Evolutionary conservation across 805 yeast species (phyloP), one percentile per base, ranked within the genome.

Genomic region (Kluyveromyces wickerhamii): DNA sequence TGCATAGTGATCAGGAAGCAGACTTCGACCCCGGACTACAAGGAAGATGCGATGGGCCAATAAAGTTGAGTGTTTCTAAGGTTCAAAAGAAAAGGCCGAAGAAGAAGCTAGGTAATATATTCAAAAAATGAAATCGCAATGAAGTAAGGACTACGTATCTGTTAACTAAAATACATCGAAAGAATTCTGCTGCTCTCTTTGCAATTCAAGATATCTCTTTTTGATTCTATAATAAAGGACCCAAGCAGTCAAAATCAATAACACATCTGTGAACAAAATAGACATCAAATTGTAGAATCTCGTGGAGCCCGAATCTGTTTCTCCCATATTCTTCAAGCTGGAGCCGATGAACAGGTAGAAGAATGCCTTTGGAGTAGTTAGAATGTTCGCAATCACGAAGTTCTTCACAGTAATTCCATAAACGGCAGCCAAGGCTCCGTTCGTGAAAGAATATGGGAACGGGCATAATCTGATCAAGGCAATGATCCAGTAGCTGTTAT

Each of bases 341-440:
- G 75, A 69, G 5, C 96, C 96, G 22, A 85, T 71, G 50, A 84
- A 87, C 8, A 85, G 60, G 47, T 79, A 83, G 34, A 84, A 62
- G n/a, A 83, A 52, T 41, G 80, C 62, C 52, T 88, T 92, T 6
- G 97, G 97, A 0, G 94, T 74, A 2, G 94, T 76, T 21, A 85
- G 54, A 0, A 75, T 43, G 16, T 87, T 79, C 1, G 96, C 95
- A 21, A 78, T 50, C 2, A 77, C 62, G 54, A 81, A 89, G 17
- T 77, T 74, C 27, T 57, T 41, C 2, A 77, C 60, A 0, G 79
- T 65, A 9, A 89, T 67, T 12, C 84, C 81, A 0, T 94, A 95
- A 10, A 89, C 72, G 2, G 94, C 79, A 7, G 95, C 92, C 44
- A 92, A 66, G 0, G 95, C 96, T 4, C 96, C 96, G 50, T 89